Evolutionary conservation across 345 rosid genomes (phyloP).

Genomic region (Chamaenerion angustifolium): DNA sequence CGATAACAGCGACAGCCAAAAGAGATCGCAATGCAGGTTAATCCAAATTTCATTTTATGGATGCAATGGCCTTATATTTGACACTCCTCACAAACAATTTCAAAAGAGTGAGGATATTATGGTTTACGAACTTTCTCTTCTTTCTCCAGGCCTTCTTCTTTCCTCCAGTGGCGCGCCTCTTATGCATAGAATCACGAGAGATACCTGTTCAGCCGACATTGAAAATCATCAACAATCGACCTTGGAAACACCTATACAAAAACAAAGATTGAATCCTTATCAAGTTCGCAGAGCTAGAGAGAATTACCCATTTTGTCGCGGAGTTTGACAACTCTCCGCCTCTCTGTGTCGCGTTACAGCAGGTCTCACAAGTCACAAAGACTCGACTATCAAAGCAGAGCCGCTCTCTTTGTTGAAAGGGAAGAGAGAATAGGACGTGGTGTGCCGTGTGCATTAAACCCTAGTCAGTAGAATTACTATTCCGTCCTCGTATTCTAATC

Average conservation of each 20-base stretch:
- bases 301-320: neutral
- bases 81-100: neutral
- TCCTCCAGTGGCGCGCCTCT: constrained; percentile 91
- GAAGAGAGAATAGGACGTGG: no score
- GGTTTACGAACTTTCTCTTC: constrained; percentile 53
- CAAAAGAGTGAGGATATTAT: neutral
- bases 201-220: constrained; percentile 28
- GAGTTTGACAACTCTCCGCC: neutral
- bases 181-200: constrained; percentile 82
- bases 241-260: neutral
- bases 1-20: no score
- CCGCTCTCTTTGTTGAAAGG: no score
- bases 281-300: neutral
- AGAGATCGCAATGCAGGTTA: no score
- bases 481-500: neutral
- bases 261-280: neutral
- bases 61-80: no score
- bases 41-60: no score
- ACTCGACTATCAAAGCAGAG: neutral
- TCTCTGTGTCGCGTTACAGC: no score
- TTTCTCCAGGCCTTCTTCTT: constrained; percentile 86
- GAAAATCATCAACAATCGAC: neutral
- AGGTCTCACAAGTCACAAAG: neutral
- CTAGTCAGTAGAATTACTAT: neutral
- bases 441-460: neutral